Percentiles rank a stretch among this genome's conserved stretches.
These are phyloP conservation scores for Diplodia sapinea DNA, from an alignment of 2,329 filamentous ascomycete species.

Conservation along the genomic window DNA sequence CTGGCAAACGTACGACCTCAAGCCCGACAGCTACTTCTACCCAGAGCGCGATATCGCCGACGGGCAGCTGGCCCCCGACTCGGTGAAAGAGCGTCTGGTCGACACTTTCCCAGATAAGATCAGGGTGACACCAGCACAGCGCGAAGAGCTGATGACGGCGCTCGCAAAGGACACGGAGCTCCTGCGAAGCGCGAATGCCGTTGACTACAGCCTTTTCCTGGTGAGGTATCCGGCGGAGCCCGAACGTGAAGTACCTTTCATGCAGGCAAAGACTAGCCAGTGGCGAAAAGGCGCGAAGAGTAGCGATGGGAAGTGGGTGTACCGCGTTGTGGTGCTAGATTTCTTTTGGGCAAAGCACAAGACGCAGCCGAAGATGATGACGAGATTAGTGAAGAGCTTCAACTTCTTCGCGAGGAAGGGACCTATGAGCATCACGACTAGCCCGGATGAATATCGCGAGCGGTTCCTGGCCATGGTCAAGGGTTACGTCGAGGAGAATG, in stretches of 20 bases:
- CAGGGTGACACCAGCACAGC: slow-evolving; percentile 60
- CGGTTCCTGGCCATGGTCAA: slow-evolving; percentile 61
- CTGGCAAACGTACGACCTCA: slow-evolving; percentile 78
- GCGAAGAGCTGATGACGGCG: slow-evolving; percentile 60
- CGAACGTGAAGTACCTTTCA: slow-evolving; percentile 42
- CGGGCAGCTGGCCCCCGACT: slow-evolving; percentile 66
- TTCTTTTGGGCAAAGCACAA: slow-evolving; percentile 83
- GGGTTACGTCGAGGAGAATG: slow-evolving; percentile 40
- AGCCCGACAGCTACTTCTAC: slow-evolving; percentile 76
- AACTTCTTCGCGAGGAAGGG: slow-evolving; percentile 69
- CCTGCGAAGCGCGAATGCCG: slow-evolving; percentile 66
- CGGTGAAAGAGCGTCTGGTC: slow-evolving; percentile 68
- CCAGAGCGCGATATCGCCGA: slow-evolving; percentile 74
- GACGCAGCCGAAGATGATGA: slow-evolving; percentile 68
- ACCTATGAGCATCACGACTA: slow-evolving; percentile 77
- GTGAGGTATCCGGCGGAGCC: slow-evolving; percentile 58
- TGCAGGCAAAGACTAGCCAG: slow-evolving; percentile 35
- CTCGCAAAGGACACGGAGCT: slow-evolving; percentile 68
- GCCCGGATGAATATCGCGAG: slow-evolving; percentile 69
- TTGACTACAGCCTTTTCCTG: slow-evolving; percentile 78
- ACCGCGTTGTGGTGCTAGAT: slow-evolving; percentile 71
- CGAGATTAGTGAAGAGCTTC: slow-evolving; percentile 66
- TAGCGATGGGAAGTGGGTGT: slow-evolving; percentile 68
- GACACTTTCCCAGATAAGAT: slow-evolving; percentile 73
- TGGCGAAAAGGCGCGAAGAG: slow-evolving; percentile 70